Base-by-base conservation (phyloP, 495 filamentous ascomycete genomes). In the Aspergillus incahuasiensis region DNA sequence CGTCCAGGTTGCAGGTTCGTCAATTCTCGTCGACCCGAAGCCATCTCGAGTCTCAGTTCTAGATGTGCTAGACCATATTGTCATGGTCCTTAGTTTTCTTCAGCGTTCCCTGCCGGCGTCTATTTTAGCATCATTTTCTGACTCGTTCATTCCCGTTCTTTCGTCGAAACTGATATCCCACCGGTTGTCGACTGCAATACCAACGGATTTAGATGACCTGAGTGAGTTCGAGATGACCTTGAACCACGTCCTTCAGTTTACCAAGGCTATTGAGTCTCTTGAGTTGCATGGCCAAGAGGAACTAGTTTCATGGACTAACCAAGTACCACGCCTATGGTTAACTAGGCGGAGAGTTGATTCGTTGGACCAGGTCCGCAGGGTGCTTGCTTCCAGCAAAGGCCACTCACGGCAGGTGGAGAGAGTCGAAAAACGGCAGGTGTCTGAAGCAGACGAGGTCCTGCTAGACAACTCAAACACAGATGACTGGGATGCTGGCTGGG, bases 281-380 rank as follows among this genome's bases (percentile, higher is more conserved):
- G 76, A 80, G 0, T 91, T 89, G 82, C 77, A 79, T 22, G 88
- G 88, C 18, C 79, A 87, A 20, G 79, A 83, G 54, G 81, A 84
- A 18, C 68, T 97, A 51, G 75, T 82, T 9, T 85, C 89, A 39
- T 98, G 94, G 94, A 83, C 87, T 0, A 82, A 86, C 28, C 82
- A 84, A 46, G 87, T 86, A 6, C 87, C 92, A 5, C 81, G 81
- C 20, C 79, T 91, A 12, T 98, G 94, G 94, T 76, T 97, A 19
- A 81, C 83, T n/a, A 91, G 88, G 65, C 85, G 89, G 54, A 85
- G 85, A 54, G 90, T 94, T 59, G 79, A 79, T 39, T 85, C 87
- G 3, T 73, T 99, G 30, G 84, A 90, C 59, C 76, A 78, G 19
- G 83, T 94, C 6, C 82, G 92, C 45, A 81, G 76, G 48, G 79